phyloP scores from a whole-genome alignment of 305 asterid species.

The Ajuga reptans region DNA sequence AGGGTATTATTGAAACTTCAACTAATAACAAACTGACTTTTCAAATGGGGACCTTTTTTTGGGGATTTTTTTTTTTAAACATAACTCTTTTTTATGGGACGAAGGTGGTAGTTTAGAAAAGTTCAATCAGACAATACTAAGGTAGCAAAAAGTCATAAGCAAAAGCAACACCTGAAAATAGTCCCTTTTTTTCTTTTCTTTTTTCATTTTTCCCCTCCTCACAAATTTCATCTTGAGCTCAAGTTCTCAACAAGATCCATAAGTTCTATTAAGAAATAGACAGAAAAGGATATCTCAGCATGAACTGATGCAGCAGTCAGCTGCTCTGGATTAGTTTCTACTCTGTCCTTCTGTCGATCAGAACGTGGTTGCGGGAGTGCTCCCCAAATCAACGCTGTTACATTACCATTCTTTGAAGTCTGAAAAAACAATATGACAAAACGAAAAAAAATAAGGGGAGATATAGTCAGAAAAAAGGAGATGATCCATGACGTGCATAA shows the following conservation, averaged over 20 bases:
- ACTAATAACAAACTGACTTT: too few relatives aligned
- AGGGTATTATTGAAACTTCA: too few relatives aligned
- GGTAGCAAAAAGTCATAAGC: neutral
- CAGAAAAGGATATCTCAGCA: constrained; percentile 89
- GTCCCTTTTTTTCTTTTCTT: too few relatives aligned
- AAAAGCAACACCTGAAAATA: neutral
- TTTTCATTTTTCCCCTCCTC: neutral
- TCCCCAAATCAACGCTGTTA: constrained; percentile 89
- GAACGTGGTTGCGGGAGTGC: constrained; percentile 98
- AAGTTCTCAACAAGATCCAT: neutral
- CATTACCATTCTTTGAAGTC: constrained; percentile 62
- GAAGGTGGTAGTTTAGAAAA: neutral
- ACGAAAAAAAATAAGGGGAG: neutral
- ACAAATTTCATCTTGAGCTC: neutral
- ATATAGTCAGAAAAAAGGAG: neutral
- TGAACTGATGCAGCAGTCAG: constrained; percentile 93
- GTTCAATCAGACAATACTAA: neutral
- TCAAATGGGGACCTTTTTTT: too few relatives aligned
- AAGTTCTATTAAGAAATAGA: constrained; percentile 10
- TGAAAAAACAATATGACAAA: constrained; percentile 23
- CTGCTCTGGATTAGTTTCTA: constrained; percentile 98
- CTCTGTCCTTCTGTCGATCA: constrained; percentile 93
- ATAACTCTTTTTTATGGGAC: too few relatives aligned
- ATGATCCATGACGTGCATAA: neutral
- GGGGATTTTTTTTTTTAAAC: too few relatives aligned